Base-by-base conservation (phyloP, 192 early-diverging fungal species). In the Coemansia sp. region DNA sequence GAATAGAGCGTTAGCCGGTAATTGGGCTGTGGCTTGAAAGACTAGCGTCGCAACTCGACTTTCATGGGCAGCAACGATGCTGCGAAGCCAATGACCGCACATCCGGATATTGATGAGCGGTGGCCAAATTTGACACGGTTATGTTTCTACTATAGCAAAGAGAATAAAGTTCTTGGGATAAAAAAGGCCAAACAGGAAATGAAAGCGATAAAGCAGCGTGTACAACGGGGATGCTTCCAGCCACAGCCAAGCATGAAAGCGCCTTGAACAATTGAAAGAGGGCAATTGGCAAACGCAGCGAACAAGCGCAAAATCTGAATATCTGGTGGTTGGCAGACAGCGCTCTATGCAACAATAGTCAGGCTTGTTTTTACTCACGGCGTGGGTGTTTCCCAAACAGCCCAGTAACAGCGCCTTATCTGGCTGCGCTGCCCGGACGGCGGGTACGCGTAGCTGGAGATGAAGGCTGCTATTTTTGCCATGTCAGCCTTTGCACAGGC, bases 271-370 rank as follows among this genome's bases (percentile, higher is more conserved):
- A 57, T 57, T 39, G 35, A 57, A 37, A 57, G 56, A 37, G 56
- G 41, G 41, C 41, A 57, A 5, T 37, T 57, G 25, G 29, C 56
- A 8, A 57, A 21, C 38, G 10, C 7, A 11, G n/a, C 56, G 17
- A 57, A 57, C 56, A 57, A 57, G 38, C 41, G 32, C 56, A 29
- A 57, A 38, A 57, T 57, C 56, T 37, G 56, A 57, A 11, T 57
- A 57, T 37, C 38, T 27, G n/a, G 56, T n/a, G 29, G 11, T 37
- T 37, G 41, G 41, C 41, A 57, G 8, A 21, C 32, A 19, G 56
- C 22, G 32, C 17, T 57, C 9, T 24, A 19, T n/a, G 56, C 35
- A 37, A 57, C 32, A 37, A 29, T 35, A 35, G 56, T 14, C 56
- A 37, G 19, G 29, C 17, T 38, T 57, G 56, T 57, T 35, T 29